A percentile compares a stretch with the other conserved stretches of the same genome.
These are phyloP conservation scores for Syzygium grande DNA, from an alignment of 345 rosid genomes.

Conservation along the genomic window DNA sequence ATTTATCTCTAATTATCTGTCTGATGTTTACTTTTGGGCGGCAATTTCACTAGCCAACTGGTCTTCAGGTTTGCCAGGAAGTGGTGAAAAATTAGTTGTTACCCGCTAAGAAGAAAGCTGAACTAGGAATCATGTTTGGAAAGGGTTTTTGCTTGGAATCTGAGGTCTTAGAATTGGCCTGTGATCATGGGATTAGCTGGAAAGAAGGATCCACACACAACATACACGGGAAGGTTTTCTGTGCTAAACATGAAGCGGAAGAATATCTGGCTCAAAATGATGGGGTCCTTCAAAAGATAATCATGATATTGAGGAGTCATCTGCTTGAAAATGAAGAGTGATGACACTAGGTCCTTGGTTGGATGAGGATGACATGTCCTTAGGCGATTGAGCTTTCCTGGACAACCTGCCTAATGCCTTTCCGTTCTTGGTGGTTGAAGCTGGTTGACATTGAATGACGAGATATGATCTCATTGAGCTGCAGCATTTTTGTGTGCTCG, in stretches of 20 bases:
- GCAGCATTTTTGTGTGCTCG: neutral
- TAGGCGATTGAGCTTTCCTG: neutral
- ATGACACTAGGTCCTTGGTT: neutral
- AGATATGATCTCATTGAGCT: neutral
- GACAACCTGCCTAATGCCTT: neutral
- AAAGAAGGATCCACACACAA: slow-evolving; percentile 47
- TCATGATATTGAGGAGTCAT: slow-evolving; percentile 31
- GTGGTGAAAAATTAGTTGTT: slow-evolving; percentile 87
- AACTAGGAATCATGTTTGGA: slow-evolving; percentile 63
- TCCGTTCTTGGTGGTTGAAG: neutral
- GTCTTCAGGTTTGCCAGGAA: slow-evolving; percentile 57
- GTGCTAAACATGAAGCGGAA: slow-evolving; percentile 28
- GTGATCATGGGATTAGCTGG: slow-evolving; percentile 48
- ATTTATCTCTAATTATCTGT: neutral
- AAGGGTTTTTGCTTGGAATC: slow-evolving; percentile 53
- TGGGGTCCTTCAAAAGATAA: slow-evolving; percentile 29
- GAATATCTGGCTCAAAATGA: slow-evolving; percentile 37
- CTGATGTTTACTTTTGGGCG: neutral
- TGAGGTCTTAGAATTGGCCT: slow-evolving; percentile 69
- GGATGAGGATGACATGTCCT: neutral
- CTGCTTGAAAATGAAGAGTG: slow-evolving; percentile 20
- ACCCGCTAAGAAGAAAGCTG: slow-evolving; percentile 42
- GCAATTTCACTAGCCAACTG: slow-evolving; percentile 38
- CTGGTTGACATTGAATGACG: neutral
- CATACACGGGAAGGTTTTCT: slow-evolving; percentile 39